A percentile compares a stretch with the other conserved stretches of the same genome.
phyloP scores from a whole-genome alignment of 805 yeast species.

The Wickerhamiella occidentalis region DNA sequence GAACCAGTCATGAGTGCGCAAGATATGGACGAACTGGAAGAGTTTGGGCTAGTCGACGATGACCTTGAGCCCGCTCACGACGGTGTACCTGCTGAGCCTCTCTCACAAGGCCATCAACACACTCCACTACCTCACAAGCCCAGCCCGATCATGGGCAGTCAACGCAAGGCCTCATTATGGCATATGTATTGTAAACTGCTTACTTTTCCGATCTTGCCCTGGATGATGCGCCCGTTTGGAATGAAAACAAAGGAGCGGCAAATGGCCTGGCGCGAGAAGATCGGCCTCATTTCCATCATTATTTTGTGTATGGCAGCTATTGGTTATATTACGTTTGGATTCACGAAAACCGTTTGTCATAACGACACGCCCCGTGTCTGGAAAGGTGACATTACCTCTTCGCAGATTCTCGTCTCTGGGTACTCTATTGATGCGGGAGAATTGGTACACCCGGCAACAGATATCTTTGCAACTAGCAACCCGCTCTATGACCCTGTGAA shows the following conservation, averaged over 20 bases:
- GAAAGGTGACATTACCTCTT: conserved; percentile 45
- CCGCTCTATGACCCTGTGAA: conserved; percentile 74
- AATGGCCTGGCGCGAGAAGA: conserved; percentile 94
- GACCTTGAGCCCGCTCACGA: conserved; percentile 1
- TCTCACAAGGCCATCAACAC: not conserved
- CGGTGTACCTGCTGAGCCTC: not conserved
- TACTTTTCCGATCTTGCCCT: conserved; percentile 89
- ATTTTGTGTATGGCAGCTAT: conserved; percentile 60
- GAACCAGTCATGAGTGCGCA: conserved; percentile 35
- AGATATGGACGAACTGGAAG: conserved; percentile 10
- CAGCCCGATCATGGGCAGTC: conserved; percentile 18
- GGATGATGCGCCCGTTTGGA: conserved; percentile 59
- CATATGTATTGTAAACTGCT: conserved; percentile 61
- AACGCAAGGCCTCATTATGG: conserved; percentile 44
- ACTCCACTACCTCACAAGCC: not conserved
- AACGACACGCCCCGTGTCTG: conserved; percentile 38
- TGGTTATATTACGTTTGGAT: conserved; percentile 82
- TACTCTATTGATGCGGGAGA: conserved; percentile 58
- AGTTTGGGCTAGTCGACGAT: conserved; percentile 11
- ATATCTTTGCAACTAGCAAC: conserved; percentile 55
- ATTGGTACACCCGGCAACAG: conserved; percentile 68
- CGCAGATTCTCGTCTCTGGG: conserved; percentile 69
- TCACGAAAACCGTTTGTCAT: conserved; percentile 71
- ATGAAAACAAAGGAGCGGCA: conserved; percentile 70
- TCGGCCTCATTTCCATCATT: conserved; percentile 70